phyloP scores from a whole-genome alignment of 139 green algal genomes.

The Chlorella ohadii region DNA sequence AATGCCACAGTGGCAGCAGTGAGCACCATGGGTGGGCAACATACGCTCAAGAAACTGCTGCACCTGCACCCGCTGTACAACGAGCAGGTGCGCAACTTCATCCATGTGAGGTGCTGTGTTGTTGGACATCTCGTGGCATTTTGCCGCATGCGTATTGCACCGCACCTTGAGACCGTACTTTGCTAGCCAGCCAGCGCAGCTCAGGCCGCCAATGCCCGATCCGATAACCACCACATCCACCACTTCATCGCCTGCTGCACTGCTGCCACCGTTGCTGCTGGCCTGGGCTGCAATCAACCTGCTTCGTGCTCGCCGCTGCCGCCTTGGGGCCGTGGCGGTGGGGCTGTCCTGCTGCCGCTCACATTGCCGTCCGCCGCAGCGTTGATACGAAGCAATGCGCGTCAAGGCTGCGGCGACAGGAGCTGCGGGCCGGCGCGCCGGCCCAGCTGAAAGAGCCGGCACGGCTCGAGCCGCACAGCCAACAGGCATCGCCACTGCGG shows the following conservation, averaged over 20 bases:
- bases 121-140: too few species aligned
- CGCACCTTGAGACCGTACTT: slow-evolving; percentile 75
- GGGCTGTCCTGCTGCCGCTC: not conserved
- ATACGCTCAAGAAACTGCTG: slow-evolving; percentile 96
- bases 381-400: too few species aligned
- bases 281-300: not conserved
- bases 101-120: slow-evolving; percentile 3
- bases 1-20: too few species aligned
- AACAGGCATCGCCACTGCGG: too few species aligned
- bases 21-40: too few species aligned
- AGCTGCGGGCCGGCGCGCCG: too few species aligned
- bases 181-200: slow-evolving; percentile 81
- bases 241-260: slow-evolving; percentile 29
- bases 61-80: slow-evolving; percentile 95
- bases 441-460: too few species aligned
- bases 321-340: not conserved
- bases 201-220: slow-evolving; percentile 61
- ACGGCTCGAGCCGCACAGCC: too few species aligned
- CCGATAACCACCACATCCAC: slow-evolving; percentile 83
- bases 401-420: too few species aligned
- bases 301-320: too few species aligned
- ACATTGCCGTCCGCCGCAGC: not conserved
- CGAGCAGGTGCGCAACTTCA: slow-evolving; percentile 87
- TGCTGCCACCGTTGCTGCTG: not conserved
- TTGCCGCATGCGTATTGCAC: too few species aligned